These are phyloP conservation scores for Candida quercuum DNA, from an alignment of 805 yeast species.

Conservation along the genomic window DNA sequence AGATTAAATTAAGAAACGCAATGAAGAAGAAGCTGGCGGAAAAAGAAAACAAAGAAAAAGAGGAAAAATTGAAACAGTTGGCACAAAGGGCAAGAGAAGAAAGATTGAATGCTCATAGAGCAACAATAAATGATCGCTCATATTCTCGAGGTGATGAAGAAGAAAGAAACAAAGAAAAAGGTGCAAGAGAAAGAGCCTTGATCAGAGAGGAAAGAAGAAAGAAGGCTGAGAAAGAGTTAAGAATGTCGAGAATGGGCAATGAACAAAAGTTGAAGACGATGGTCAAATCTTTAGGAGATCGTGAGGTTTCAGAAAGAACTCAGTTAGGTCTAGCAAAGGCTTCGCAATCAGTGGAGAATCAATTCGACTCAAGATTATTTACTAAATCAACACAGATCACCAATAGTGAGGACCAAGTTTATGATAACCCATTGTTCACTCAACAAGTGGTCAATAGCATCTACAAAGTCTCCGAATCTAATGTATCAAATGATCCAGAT, in stretches of 20 bases:
- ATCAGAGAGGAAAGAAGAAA: conserved; percentile 39
- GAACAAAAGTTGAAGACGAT: conserved; percentile 36
- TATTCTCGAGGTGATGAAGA: conserved; percentile 5
- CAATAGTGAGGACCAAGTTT: conserved; percentile 43
- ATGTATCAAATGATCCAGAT: conserved; percentile 18
- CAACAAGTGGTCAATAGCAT: conserved; percentile 46
- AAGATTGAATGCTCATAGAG: conserved; percentile 11
- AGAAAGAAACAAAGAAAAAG: conserved; percentile 9
- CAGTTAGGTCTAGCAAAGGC: conserved; percentile 44
- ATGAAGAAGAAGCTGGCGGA: conserved; percentile 45
- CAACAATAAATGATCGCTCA: background rate
- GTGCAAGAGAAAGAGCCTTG: conserved; percentile 30
- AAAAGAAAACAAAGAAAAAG: conserved; percentile 43
- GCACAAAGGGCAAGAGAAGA: conserved; percentile 45
- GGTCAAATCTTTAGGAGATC: conserved; percentile 37
- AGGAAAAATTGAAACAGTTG: conserved; percentile 42
- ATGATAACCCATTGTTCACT: conserved; percentile 54
- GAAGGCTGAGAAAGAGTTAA: conserved; percentile 43
- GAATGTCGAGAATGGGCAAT: conserved; percentile 37
- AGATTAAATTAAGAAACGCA: conserved; percentile 44
- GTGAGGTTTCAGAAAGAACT: conserved; percentile 54
- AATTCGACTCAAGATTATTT: conserved; percentile 57
- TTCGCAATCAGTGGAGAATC: conserved; percentile 31
- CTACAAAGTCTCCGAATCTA: conserved; percentile 33
- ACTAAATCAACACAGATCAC: conserved; percentile 37